phyloP scores from a whole-genome alignment of 164 flowering plant species.

The Chloranthus sessilifolius region DNA sequence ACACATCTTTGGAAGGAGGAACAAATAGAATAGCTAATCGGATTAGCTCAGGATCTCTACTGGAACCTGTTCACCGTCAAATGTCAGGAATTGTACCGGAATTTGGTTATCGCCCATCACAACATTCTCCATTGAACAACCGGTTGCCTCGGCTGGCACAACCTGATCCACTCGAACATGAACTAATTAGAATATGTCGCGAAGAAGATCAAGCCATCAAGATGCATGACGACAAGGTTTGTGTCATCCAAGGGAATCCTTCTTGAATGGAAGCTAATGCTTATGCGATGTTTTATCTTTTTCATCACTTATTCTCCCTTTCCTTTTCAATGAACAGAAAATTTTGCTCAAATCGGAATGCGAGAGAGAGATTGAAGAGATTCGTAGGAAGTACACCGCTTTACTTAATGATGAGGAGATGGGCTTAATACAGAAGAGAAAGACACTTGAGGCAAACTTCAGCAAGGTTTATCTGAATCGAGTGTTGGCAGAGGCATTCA shows the following conservation, averaged over 20 bases:
- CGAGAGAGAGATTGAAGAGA: constrained; percentile 71
- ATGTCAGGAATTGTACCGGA: too few relatives aligned
- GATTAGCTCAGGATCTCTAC: too few relatives aligned
- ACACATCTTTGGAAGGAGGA: too few relatives aligned
- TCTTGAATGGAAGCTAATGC: neutral
- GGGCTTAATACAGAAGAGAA: constrained; percentile 26
- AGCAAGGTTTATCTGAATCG: constrained; percentile 41
- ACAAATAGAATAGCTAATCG: too few relatives aligned
- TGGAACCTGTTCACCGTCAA: too few relatives aligned
- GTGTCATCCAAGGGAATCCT: constrained; percentile 7
- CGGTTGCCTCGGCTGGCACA: constrained; percentile 10
- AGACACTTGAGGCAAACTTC: constrained; percentile 34
- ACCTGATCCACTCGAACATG: constrained; percentile 59
- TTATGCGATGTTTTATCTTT: neutral
- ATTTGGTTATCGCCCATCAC: too few relatives aligned
- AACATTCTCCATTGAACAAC: too few relatives aligned
- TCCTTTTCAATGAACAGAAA: constrained; percentile 37
- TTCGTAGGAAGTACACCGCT: constrained; percentile 44
- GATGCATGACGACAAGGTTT: constrained; percentile 49
- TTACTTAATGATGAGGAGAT: constrained; percentile 44
- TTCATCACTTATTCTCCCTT: neutral
- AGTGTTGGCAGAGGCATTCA: constrained; percentile 56
- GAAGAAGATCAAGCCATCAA: constrained; percentile 37
- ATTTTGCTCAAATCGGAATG: constrained; percentile 38
- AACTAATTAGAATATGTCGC: constrained; percentile 40